phyloP scores from a whole-genome alignment of 2,329 filamentous ascomycete genomes.

The Coleophoma cylindrospora region DNA sequence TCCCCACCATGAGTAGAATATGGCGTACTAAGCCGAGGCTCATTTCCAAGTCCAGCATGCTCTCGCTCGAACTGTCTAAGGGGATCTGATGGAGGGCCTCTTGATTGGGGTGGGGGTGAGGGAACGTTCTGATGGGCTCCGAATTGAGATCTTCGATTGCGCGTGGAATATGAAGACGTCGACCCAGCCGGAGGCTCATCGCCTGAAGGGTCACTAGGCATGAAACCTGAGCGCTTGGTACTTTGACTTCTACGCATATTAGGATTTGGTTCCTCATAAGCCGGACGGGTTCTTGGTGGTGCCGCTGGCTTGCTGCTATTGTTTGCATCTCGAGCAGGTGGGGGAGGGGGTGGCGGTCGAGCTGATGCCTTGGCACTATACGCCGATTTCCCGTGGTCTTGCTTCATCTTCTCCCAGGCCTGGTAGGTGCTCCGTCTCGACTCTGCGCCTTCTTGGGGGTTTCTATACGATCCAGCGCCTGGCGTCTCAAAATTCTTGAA shows the following conservation, averaged over 20 bases:
- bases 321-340: slow-evolving; percentile 17
- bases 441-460: slow-evolving; percentile 22
- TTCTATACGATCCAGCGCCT: slow-evolving; percentile 12
- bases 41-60: slow-evolving; percentile 24
- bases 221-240: slow-evolving; percentile 22
- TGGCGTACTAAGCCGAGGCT: slow-evolving; percentile 51
- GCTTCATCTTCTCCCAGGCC: slow-evolving; percentile 25
- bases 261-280: slow-evolving; percentile 10
- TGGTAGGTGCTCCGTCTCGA: slow-evolving; percentile 23
- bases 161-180: slow-evolving; percentile 23
- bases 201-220: slow-evolving; percentile 23
- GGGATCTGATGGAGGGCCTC: slow-evolving; percentile 31
- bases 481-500: slow-evolving; percentile 25
- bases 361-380: slow-evolving; percentile 1
- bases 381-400: slow-evolving; percentile 4
- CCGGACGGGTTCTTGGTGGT: slow-evolving; percentile 10
- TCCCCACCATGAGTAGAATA: slow-evolving; percentile 53
- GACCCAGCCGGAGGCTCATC: slow-evolving; percentile 25
- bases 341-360: slow-evolving; percentile 15
- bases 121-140: slow-evolving; percentile 7
- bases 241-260: slow-evolving; percentile 16
- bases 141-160: slow-evolving; percentile 13
- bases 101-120: slow-evolving; percentile 19
- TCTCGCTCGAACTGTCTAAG: slow-evolving; percentile 43
- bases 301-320: slow-evolving; percentile 10